These are phyloP conservation scores for Ophiostoma novo-ulmi DNA, from an alignment of 2,329 filamentous ascomycete species.

Conservation along the genomic window DNA sequence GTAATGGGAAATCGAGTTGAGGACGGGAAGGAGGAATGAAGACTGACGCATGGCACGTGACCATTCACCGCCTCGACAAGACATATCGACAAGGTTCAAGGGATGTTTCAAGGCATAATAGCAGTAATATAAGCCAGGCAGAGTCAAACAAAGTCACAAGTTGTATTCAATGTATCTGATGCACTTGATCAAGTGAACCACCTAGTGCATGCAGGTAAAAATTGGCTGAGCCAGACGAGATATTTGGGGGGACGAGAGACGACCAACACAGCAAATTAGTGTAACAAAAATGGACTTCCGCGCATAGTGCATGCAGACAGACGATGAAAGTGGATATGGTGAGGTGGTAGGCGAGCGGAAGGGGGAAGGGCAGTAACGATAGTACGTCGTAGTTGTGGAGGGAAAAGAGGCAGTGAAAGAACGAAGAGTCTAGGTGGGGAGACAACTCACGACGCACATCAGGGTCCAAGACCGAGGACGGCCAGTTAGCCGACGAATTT, in stretches of 20 bases:
- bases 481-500: conserved; percentile 8
- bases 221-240: background rate
- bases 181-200: background rate
- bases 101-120: conserved; percentile 14
- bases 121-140: background rate
- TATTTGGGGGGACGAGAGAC: conserved; percentile 13
- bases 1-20: background rate
- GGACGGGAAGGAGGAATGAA: background rate
- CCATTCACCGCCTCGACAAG: conserved; percentile 16
- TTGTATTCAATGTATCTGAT: background rate
- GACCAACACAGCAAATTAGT: conserved; percentile 17
- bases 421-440: conserved; percentile 14
- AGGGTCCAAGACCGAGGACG: conserved; percentile 15
- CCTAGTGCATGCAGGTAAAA: background rate
- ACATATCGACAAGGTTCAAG: conserved; percentile 3
- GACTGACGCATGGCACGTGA: conserved; percentile 10
- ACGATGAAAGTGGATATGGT: background rate
- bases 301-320: conserved; percentile 21
- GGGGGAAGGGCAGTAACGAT: background rate
- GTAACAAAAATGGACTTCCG: conserved; percentile 19
- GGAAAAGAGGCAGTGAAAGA: background rate
- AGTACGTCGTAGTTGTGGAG: no score
- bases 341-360: background rate
- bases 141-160: background rate
- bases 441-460: conserved; percentile 16